Evolutionary conservation across 2,329 filamentous ascomycete species (phyloP), one percentile per base, ranked within the genome.

Genomic region (Ophiostoma perfectum): DNA sequence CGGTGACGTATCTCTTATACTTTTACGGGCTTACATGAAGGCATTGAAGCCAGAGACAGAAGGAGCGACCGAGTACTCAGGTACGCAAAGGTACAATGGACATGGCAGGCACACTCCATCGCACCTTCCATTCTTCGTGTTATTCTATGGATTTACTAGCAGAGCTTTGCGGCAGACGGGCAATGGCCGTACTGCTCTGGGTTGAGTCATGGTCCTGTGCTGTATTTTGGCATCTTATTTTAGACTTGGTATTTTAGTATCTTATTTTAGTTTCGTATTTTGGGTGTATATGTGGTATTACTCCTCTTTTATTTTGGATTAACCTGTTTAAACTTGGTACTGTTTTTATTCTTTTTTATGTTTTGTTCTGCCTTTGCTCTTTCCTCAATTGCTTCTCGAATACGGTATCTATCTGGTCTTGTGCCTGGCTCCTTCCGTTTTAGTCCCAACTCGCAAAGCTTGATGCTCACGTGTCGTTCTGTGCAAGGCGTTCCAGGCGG

Each of bases 1-100:
- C 52, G 41, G 68, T 65, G 62, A 62, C 68, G 65, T 69, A 44
- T 42, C 63, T 69, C 45, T 69, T 69, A 67, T 67, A 67, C 62
- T 67, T 67, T 67, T 69, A 63, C 58, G 38, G 38, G 7, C 16
- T 39, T 49, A 14, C 9, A 36, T 47, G 16, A 27, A 65, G 52
- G 38, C 36, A 36, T 66, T 62, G 49, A 64, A 49, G 41, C 47
- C 67, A 64, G 65, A 58, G 66, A 66, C 39, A 64, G 67, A 63
- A 68, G 55, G 67, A 64, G 64, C 67, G 9, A 55, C 36, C 44
- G 12, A 49, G 64, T 39, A 49, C 12, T 42, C 52, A 62, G 49
- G 55, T 44, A 41, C 67, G 38, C 11, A 41, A 14, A 39, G 27
- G 27, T 55, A 55, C 49, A 55, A 27, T 55, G 6, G 9, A 55